Base-by-base conservation (phyloP, 805 yeast genomes). In the Candida sonorensis region DNA sequence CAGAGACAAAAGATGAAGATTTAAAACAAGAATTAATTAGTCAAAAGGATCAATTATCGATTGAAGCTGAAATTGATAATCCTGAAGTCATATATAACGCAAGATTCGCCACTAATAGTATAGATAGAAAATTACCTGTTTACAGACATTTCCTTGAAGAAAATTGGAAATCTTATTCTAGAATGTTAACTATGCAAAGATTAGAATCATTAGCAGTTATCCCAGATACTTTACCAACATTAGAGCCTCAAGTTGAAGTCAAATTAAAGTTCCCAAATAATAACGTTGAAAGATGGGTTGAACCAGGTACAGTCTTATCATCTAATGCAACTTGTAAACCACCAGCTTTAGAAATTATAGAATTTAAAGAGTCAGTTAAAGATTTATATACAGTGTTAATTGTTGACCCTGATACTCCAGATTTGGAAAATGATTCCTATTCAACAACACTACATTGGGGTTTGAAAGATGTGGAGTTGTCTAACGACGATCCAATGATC, bases 361-460 rank as follows among this genome's bases (percentile, higher is more conserved):
- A 84, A 52, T 88, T 75, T 49, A 85, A 59, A 27, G 61, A 64
- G 17, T 60, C 65, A 5, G 50, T 44, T n/a, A 53, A 66, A 9
- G 75, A 75, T 38, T 61, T 74, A 34, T 92, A 86, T 61, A 75
- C 97, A 0, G 67, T 88, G 7, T 54, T 90, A 27, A 60, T 92
- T 30, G 92, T 92, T 17, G 88, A 90, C 55, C 96, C 97, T 12
- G 98, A 92, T 58, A 75, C 77, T 27, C 96, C 97, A 11, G 87
- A 87, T 50, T 48, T 84, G 34, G 67, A 57, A 27, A 66, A 60
- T 24, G 88, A 90, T 61, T 58, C 82, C 2, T 90, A 59, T 63
- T 67, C 66, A 34, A 83, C 94, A 3, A 71, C 76, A 4, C 64
- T 92, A 40, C 81, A 78, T 45, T 88, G 83, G 72, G 95, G 85